phyloP scores from a whole-genome alignment of 2,329 filamentous ascomycete genomes.

The Aspergillus luchuensis region DNA sequence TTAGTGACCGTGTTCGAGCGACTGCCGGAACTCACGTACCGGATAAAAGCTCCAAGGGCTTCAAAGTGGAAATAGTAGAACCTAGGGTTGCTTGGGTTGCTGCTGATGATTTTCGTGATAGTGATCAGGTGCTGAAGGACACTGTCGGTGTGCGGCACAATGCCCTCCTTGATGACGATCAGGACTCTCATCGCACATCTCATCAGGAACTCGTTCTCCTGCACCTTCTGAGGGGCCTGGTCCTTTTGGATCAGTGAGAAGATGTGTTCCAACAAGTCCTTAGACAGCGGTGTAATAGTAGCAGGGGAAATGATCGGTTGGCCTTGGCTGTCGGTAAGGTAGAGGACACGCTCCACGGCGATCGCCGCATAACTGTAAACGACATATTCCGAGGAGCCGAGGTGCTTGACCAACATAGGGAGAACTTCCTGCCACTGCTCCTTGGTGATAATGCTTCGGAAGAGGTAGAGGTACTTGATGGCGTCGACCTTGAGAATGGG shows the following conservation, averaged over 20 bases:
- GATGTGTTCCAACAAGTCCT: slow-evolving; percentile 83
- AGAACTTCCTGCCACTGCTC: slow-evolving; percentile 91
- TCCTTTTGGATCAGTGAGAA: slow-evolving; percentile 91
- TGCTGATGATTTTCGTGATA: slow-evolving; percentile 88
- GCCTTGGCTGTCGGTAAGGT: slow-evolving; percentile 73
- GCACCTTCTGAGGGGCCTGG: slow-evolving; percentile 82
- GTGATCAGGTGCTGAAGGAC: slow-evolving; percentile 82
- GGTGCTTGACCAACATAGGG: slow-evolving; percentile 84
- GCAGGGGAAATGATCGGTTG: slow-evolving; percentile 77
- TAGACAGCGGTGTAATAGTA: slow-evolving; percentile 78
- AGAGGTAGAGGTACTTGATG: slow-evolving; percentile 96
- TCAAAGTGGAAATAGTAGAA: slow-evolving; percentile 99
- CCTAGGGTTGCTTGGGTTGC: slow-evolving; percentile 93
- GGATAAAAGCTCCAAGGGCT: slow-evolving; percentile 84
- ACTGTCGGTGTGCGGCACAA: slow-evolving; percentile 71
- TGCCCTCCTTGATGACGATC: slow-evolving; percentile 85
- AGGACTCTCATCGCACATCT: slow-evolving; percentile 97
- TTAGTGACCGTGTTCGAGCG: background rate
- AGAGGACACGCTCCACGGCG: slow-evolving; percentile 89
- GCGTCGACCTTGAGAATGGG: slow-evolving; percentile 95
- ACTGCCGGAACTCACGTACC: slow-evolving; percentile 44
- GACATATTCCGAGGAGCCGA: slow-evolving; percentile 88
- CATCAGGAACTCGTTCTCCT: slow-evolving; percentile 99
- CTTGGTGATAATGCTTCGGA: slow-evolving; percentile 90
- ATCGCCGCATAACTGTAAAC: slow-evolving; percentile 98